These are phyloP conservation scores for Volutella citrinella DNA, from an alignment of 2,329 filamentous ascomycete genomes.

Conservation along the genomic window DNA sequence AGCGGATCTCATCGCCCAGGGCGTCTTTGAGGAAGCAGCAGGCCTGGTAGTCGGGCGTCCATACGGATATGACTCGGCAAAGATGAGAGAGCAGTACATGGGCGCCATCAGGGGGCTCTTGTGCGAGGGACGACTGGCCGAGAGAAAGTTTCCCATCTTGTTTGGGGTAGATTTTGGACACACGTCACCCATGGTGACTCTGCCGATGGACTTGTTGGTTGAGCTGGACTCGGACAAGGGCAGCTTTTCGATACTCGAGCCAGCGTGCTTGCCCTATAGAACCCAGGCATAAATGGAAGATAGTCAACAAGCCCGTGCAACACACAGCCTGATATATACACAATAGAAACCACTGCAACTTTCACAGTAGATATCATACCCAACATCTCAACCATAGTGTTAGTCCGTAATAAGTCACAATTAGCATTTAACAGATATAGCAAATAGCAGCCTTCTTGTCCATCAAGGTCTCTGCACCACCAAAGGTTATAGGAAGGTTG, in stretches of 20 bases:
- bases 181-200: slow-evolving; percentile 39
- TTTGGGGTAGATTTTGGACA: slow-evolving; percentile 43
- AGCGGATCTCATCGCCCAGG: slow-evolving; percentile 39
- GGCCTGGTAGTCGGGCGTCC: slow-evolving; percentile 41
- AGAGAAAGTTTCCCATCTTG: slow-evolving; percentile 36
- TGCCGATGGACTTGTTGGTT: slow-evolving; percentile 37
- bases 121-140: slow-evolving; percentile 31
- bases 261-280: too few relatives aligned
- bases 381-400: too few relatives aligned
- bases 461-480: too few relatives aligned
- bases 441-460: too few relatives aligned
- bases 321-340: too few relatives aligned
- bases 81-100: slow-evolving; percentile 26
- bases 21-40: slow-evolving; percentile 38
- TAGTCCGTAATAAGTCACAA: too few relatives aligned
- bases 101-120: slow-evolving; percentile 30
- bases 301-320: too few relatives aligned
- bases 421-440: too few relatives aligned
- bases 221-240: slow-evolving; percentile 36
- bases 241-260: slow-evolving; percentile 30
- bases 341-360: too few relatives aligned
- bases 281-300: too few relatives aligned
- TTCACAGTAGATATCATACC: too few relatives aligned
- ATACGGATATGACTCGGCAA: slow-evolving; percentile 36
- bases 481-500: too few relatives aligned